Conservation (phyloP, 208 protist species). For the Zelonia costaricensis region DNA sequence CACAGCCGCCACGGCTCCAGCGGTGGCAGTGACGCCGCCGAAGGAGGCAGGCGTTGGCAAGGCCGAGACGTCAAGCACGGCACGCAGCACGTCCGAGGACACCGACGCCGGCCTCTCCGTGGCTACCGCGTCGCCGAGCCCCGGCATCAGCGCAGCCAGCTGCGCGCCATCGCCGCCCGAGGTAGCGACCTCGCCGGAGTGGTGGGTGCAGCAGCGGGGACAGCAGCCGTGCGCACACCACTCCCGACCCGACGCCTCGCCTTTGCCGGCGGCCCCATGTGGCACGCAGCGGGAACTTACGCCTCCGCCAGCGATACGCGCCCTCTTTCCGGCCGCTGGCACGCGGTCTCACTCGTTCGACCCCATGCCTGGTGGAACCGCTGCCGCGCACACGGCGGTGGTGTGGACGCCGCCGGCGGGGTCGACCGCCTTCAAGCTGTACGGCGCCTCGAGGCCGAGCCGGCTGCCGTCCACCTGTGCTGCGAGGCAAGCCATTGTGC, state of each 20-base stretch:
- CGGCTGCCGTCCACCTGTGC: slow-evolving; percentile 17
- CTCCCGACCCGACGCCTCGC: neutral
- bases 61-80: too few relatives aligned
- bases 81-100: slow-evolving; percentile 1
- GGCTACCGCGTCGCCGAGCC: neutral
- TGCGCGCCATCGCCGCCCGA: neutral
- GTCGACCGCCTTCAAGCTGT: neutral
- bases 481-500: slow-evolving; percentile 26
- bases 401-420: neutral
- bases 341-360: too few relatives aligned
- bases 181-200: neutral
- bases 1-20: too few relatives aligned
- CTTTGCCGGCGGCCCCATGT: too few relatives aligned
- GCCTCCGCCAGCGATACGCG: slow-evolving; percentile 23
- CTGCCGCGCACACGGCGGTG: neutral
- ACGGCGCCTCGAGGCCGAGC: slow-evolving; percentile 5
- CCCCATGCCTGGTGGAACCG: too few relatives aligned
- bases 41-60: too few relatives aligned
- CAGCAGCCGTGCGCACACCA: neutral
- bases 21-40: too few relatives aligned
- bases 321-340: slow-evolving; percentile 19
- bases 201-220: neutral
- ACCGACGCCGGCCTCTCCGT: slow-evolving; percentile 4
- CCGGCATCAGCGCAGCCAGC: neutral
- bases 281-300: neutral